Conservation (phyloP, 257 asterid species). For the Solanum medicagineum region DNA sequence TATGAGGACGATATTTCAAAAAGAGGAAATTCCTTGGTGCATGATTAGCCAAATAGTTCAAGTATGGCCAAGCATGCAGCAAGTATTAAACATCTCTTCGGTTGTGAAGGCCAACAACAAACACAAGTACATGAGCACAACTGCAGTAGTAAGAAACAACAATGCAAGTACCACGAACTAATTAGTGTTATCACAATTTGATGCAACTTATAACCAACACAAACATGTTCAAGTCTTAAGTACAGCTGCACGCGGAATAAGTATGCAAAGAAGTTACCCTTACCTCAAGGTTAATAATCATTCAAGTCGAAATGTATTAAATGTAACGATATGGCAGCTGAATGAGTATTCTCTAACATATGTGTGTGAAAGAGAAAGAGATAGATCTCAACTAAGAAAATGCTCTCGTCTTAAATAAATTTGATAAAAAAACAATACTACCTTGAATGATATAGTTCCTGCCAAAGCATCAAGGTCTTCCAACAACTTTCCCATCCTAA, state of each 20-base stretch:
- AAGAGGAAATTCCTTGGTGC: background rate
- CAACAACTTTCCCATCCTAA: conserved; percentile 84
- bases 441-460: conserved; percentile 87
- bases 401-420: background rate
- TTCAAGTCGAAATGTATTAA: background rate
- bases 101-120: background rate
- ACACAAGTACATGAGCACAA: background rate
- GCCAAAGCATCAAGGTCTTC: conserved; percentile 98
- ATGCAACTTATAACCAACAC: background rate
- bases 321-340: background rate
- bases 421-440: background rate
- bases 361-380: background rate
- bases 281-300: background rate
- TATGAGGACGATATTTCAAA: background rate
- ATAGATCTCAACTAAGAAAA: background rate
- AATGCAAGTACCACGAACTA: background rate
- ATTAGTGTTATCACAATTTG: background rate
- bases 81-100: background rate
- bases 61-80: background rate
- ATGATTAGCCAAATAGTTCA: background rate
- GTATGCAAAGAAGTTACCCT: background rate
- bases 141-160: background rate
- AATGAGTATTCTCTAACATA: background rate
- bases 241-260: background rate
- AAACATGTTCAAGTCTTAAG: background rate